Evolutionary conservation across 352 stramenopile genomes (phyloP).

Genomic region (Pilasporangium apinafurcum): DNA sequence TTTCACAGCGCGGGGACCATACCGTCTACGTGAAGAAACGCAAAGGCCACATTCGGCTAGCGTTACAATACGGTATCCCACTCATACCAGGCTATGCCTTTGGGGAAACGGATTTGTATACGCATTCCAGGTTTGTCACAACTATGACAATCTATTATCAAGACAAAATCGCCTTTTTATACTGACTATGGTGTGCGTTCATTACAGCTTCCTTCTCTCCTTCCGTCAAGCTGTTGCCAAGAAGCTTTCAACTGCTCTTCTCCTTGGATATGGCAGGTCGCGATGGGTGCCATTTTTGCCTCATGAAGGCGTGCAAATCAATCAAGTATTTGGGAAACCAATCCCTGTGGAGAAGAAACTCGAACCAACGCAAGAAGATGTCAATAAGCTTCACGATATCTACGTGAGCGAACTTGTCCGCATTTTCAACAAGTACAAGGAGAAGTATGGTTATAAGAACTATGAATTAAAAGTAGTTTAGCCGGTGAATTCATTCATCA

Average conservation of each 20-base stretch:
- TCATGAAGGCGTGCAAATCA: conserved; percentile 46
- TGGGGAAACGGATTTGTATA: conserved; percentile 81
- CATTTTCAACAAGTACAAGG: conserved; percentile 84
- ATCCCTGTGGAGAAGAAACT: conserved; percentile 58
- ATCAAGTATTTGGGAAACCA: conserved; percentile 72
- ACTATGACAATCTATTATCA: background rate
- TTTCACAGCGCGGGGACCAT: conserved; percentile 62
- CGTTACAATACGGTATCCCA: conserved; percentile 65
- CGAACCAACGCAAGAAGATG: conserved; percentile 48
- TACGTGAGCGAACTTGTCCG: conserved; percentile 69
- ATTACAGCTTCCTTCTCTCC: conserved; percentile 39
- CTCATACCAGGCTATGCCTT: conserved; percentile 80
- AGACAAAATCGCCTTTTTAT: background rate
- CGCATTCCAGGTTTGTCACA: conserved; percentile 46
- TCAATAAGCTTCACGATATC: conserved; percentile 56
- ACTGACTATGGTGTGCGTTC: conserved; percentile 1
- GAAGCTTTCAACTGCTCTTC: conserved; percentile 54
- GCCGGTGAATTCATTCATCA: background rate
- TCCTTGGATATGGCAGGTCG: conserved; percentile 51
- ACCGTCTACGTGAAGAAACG: conserved; percentile 74
- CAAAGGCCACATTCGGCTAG: conserved; percentile 77
- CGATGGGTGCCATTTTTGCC: conserved; percentile 52
- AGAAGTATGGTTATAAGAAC: conserved; percentile 57
- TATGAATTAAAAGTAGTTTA: conserved; percentile 53
- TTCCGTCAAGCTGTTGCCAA: conserved; percentile 68